Percentiles rank a stretch among this genome's conserved stretches.
phyloP scores from a whole-genome alignment of 2,329 filamentous ascomycete species.

The Arthrinium puccinioides region DNA sequence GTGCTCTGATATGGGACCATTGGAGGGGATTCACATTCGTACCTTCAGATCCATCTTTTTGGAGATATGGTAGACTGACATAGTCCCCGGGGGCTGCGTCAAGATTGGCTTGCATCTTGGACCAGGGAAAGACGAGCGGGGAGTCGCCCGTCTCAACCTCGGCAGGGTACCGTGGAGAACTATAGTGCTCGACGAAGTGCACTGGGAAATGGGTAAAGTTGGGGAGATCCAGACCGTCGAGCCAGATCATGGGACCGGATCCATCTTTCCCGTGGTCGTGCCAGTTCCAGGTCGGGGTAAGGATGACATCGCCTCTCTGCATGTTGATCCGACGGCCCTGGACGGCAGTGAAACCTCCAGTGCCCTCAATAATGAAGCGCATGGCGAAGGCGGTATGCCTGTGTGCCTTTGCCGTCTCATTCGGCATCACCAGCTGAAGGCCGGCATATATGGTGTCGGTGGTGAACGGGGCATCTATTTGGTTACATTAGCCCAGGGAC shows the following conservation, averaged over 20 bases:
- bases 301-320: slow-evolving; percentile 42
- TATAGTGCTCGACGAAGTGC: slow-evolving; percentile 44
- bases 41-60: slow-evolving; percentile 22
- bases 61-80: slow-evolving; percentile 23
- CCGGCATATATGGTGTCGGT: slow-evolving; percentile 49
- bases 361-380: slow-evolving; percentile 48
- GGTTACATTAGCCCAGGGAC: not conserved
- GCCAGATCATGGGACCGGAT: slow-evolving; percentile 46
- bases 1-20: not conserved
- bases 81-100: slow-evolving; percentile 24
- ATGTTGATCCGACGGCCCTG: slow-evolving; percentile 42
- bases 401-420: slow-evolving; percentile 44
- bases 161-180: slow-evolving; percentile 34
- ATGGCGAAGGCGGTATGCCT: slow-evolving; percentile 46
- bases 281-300: slow-evolving; percentile 49
- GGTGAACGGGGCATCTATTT: slow-evolving; percentile 31
- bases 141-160: slow-evolving; percentile 14
- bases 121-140: slow-evolving; percentile 42
- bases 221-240: slow-evolving; percentile 47
- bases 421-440: slow-evolving; percentile 45
- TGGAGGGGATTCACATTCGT: not conserved
- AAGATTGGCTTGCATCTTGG: slow-evolving; percentile 32
- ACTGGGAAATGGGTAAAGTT: slow-evolving; percentile 41
- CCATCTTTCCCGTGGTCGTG: slow-evolving; percentile 50
- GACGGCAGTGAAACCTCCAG: slow-evolving; percentile 46